Base-by-base conservation (phyloP, 768 basidiomycete genomes). In the Pleurotus giganteus region DNA sequence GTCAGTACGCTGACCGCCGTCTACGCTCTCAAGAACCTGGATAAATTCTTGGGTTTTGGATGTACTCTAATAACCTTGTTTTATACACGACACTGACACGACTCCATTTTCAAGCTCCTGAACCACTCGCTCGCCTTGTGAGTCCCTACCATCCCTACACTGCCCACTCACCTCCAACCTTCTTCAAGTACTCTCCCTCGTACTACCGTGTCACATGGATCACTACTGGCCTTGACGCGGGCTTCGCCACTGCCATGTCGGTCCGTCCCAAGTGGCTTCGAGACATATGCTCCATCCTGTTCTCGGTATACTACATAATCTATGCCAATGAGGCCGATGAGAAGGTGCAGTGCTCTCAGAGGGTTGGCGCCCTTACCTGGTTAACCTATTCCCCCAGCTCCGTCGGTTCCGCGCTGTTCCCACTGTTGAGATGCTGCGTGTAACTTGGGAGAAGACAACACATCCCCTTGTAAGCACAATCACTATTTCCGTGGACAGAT, bases 191-290 rank as follows among this genome's bases (percentile, higher is more conserved):
- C 66, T 90, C 93, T 2, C 82, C 91, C 0, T 89, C 91, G 2
- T 97, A 94, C 70, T 96, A 95, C 72, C 88, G 97, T 23, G 96
- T 94, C 6, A 96, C 95, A 49, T 99, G 94, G 89, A 86, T 99
- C 55, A 83, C 72, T 46, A 96, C 91, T 0, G 95, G 94, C 1
- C 76, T 98, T n/a, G 97, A 99, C 66, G 94, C 95, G 2, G 97
- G 95, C 1, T 98, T 98, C 65, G 94, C 94, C 0, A 94, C 94
- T 0, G 95, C 96, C 11, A 94, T 96, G 90, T 76, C 84, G 2
- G 91, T 99, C 54, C 84, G 88, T 12, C 91, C 92, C 2, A 92
- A 89, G 65, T 97, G 93, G 94, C 69, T 98, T 8, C 82, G 88
- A 60, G 93, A 99, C 66, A 71, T 97, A 4, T 88, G 86, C 49